These are phyloP conservation scores for Geranomyces variabilis DNA, from an alignment of 192 early-diverging fungal genomes.

Conservation along the genomic window DNA sequence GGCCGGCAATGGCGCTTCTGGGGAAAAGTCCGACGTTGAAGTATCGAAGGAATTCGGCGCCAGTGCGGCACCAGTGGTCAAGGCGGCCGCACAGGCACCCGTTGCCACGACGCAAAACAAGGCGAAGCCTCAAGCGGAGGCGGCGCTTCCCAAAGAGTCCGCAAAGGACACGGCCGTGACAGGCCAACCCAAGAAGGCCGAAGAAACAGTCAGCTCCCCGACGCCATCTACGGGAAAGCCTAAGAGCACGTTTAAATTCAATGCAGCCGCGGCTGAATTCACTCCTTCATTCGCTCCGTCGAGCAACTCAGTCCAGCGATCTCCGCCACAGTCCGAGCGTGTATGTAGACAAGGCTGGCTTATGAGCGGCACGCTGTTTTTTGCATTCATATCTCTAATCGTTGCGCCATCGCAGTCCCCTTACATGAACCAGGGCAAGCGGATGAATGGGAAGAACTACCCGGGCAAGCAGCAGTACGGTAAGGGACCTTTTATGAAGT, in stretches of 20 bases:
- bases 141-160: neutral
- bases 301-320: neutral
- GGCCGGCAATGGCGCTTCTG: neutral
- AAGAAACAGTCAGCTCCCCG: conserved; percentile 7
- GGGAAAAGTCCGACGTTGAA: too few relatives aligned
- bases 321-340: neutral
- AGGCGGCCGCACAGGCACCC: neutral
- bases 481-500: conserved; percentile 12
- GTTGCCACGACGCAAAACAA: neutral
- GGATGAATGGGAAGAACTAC: conserved; percentile 1
- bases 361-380: too few relatives aligned
- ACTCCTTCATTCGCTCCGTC: conserved; percentile 25
- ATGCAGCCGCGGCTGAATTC: conserved; percentile 48
- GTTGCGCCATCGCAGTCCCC: conserved; percentile 8
- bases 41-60: neutral
- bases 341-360: neutral
- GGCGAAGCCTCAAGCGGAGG: neutral
- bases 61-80: neutral
- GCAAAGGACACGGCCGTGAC: neutral
- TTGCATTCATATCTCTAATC: too few relatives aligned
- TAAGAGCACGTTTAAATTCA: conserved; percentile 47
- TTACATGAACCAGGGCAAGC: conserved; percentile 13
- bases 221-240: conserved; percentile 23
- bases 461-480: conserved; percentile 7
- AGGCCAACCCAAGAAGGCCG: conserved; percentile 4